phyloP scores from a whole-genome alignment of 148 eudicot genomes.

The Amaranthus cruentus region DNA sequence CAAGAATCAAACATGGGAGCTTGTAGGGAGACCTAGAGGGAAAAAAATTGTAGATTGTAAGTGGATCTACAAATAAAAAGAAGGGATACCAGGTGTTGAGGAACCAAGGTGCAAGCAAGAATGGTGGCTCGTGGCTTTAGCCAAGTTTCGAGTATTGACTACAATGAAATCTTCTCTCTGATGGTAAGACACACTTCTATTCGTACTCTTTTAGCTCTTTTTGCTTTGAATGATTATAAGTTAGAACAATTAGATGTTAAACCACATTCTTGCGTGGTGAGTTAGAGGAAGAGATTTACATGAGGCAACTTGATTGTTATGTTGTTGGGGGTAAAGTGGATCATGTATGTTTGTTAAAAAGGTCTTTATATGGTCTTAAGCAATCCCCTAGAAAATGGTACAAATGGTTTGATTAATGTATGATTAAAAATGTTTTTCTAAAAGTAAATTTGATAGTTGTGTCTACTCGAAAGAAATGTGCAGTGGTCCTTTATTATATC shows the following conservation, averaged over 20 bases:
- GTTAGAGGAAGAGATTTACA: background rate
- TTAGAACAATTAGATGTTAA: slow-evolving; percentile 1
- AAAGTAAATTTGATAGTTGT: too few species aligned
- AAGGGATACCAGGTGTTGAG: too few species aligned
- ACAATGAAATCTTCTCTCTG: background rate
- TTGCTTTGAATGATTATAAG: background rate
- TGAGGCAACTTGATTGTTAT: background rate
- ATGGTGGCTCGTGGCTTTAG: too few species aligned
- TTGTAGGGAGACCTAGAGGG: too few species aligned
- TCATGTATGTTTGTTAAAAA: background rate
- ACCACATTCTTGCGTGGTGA: background rate
- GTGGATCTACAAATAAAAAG: too few species aligned
- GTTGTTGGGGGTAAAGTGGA: background rate
- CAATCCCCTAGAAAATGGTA: background rate
- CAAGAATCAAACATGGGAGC: too few species aligned
- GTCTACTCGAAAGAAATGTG: too few species aligned
- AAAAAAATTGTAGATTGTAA: too few species aligned
- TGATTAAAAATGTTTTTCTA: too few species aligned
- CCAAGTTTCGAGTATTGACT: background rate
- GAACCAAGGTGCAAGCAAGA: too few species aligned
- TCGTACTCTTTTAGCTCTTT: background rate
- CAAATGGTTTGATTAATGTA: too few species aligned
- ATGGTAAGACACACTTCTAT: background rate
- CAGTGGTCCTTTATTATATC: too few species aligned
- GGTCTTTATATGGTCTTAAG: background rate